Evolutionary conservation across 495 filamentous ascomycete species (phyloP), one percentile per base, ranked within the genome.

Genomic region (Penicillium paradoxum): DNA sequence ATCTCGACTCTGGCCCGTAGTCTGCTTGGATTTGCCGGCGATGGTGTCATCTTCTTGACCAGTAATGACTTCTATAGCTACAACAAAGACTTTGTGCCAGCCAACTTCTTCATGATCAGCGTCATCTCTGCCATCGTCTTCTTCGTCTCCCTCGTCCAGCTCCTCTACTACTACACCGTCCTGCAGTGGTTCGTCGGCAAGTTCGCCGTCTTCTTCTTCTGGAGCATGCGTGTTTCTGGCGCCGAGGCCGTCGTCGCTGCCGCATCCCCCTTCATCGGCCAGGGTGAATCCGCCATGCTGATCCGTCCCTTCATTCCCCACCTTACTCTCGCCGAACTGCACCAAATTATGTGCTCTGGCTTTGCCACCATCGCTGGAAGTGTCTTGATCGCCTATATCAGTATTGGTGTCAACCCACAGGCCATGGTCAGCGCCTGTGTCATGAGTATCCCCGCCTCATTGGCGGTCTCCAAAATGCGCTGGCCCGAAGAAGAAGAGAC

Each of bases 191-290:
- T 87, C 67, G 80, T 96, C 57, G 69, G 68, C 27, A 96, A 96
- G 58, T 89, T 92, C 56, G 90, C 91, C 55, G 75, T 82, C 43
- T 89, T 95, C 69, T 95, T 96, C 80, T 93, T 91, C 79, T 95
- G 88, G 86, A 76, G 70, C 38, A 84, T 96, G 77, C 77, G 81
- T 8, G 88, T 95, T n/a, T 93, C 89, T n/a, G 91, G 91, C 36
- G 89, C 88, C 40, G 91, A 96, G 65, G 89, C 91, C 19, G 87
- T 96, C 25, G 91, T 96, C 24, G 91, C 91, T 25, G 87, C 90
- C 38, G 91, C 91, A n/a, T 91, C 90, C 5, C 91, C 91, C 1
- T 96, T 96, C 71, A 91, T 96, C 57, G 91, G 91, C 27, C 90
- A 93, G 72, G 91, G 91, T 56, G 91, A 96, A 75, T 91, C 87